phyloP scores from a whole-genome alignment of 495 filamentous ascomycete species.

The Neurospora sp. region DNA sequence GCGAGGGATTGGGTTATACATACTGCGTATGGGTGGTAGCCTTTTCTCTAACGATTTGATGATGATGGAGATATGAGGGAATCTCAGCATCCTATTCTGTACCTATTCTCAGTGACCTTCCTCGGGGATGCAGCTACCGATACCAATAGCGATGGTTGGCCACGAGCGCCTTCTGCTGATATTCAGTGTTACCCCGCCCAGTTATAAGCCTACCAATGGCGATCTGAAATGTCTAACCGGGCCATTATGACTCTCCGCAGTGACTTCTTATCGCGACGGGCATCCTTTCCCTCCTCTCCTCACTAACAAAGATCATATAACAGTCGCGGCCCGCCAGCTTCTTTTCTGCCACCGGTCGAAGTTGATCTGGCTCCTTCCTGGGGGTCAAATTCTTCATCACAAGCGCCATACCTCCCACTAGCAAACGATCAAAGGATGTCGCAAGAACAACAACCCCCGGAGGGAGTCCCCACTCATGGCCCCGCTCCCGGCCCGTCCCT shows the following conservation, averaged over 20 bases:
- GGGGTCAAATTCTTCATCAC: neutral
- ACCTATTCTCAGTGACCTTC: neutral
- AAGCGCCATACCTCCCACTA: no score
- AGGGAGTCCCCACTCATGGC: neutral
- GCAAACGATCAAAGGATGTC: neutral
- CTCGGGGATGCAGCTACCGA: neutral
- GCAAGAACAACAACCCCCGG: neutral
- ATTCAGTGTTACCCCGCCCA: neutral
- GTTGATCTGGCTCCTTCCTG: neutral
- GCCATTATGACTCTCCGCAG: neutral
- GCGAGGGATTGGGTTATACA: neutral
- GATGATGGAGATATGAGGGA: neutral
- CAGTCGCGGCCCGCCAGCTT: neutral
- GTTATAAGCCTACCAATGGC: neutral
- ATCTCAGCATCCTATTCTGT: neutral
- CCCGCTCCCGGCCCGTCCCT: neutral
- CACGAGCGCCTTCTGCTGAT: neutral
- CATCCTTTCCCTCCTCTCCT: neutral
- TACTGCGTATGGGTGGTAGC: neutral
- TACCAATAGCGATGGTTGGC: neutral
- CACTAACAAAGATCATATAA: neutral
- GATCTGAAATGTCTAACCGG: neutral
- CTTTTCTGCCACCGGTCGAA: neutral
- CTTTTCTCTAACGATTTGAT: neutral
- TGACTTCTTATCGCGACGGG: neutral